Evolutionary conservation across 495 filamentous ascomycete genomes (phyloP).

Genomic region (Lophiostoma macrostomum): DNA sequence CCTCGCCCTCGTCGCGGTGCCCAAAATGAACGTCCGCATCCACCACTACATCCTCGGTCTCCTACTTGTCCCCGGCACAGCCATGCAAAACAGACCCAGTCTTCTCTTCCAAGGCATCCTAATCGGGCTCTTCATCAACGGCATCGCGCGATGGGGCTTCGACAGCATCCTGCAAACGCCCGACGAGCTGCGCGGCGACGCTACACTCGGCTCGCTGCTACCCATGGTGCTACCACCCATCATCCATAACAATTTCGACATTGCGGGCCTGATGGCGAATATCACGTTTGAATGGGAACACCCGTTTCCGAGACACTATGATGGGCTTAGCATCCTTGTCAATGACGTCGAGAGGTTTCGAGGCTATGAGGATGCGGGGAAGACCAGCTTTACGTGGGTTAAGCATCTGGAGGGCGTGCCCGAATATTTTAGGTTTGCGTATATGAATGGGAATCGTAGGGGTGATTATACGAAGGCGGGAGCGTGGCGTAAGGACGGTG

Average conservation of each 20-base stretch:
- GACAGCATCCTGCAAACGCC: constrained; percentile 86
- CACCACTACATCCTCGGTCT: constrained; percentile 93
- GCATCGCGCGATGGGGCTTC: constrained; percentile 90
- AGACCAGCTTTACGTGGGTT: constrained; percentile 33
- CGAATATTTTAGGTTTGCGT: constrained; percentile 85
- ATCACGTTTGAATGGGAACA: constrained; percentile 57
- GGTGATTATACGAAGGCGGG: constrained; percentile 82
- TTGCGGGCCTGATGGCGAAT: constrained; percentile 41
- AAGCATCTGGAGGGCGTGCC: constrained; percentile 35
- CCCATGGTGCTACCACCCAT: constrained; percentile 57
- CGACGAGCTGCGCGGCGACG: constrained; percentile 64
- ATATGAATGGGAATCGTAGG: constrained; percentile 63
- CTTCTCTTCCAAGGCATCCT: constrained; percentile 85
- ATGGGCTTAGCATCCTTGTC: constrained; percentile 83
- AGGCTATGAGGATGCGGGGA: constrained; percentile 37
- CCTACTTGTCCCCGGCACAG: constrained; percentile 76
- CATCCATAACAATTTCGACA: constrained; percentile 31
- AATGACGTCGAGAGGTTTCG: constrained; percentile 86
- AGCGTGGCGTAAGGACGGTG: constrained; percentile 64
- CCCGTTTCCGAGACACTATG: constrained; percentile 47
- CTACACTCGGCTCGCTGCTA: constrained; percentile 64
- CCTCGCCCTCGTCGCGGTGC: constrained; percentile 60
- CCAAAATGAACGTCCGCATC: constrained; percentile 81
- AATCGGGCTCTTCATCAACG: constrained; percentile 87
- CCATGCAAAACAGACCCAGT: constrained; percentile 73